A percentile compares a stretch with the other conserved stretches of the same genome.
Evolutionary conservation across 129 eudicot genomes (phyloP).

Genomic region (Artemisia tridentata): DNA sequence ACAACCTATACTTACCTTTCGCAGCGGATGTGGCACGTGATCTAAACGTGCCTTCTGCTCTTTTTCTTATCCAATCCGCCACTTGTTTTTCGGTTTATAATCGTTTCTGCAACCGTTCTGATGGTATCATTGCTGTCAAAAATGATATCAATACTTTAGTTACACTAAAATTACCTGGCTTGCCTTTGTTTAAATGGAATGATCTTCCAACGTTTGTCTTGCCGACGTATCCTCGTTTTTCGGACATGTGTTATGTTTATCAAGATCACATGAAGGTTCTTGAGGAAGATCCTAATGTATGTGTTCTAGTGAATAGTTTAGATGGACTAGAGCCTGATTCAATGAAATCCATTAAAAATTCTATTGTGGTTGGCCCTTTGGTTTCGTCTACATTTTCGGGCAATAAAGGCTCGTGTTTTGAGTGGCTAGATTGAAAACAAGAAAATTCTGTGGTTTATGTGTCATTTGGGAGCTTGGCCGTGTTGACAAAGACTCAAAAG

Average conservation of each 20-base stretch:
- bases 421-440: too few relatives aligned
- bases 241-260: constrained; percentile 23
- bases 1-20: constrained; percentile 47
- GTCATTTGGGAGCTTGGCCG: neutral
- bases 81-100: constrained; percentile 38
- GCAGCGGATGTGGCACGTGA: constrained; percentile 63
- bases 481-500: constrained; percentile 8
- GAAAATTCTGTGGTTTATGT: too few relatives aligned
- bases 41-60: constrained; percentile 47
- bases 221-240: constrained; percentile 18
- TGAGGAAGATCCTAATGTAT: constrained; percentile 1
- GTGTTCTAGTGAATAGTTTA: constrained; percentile 42
- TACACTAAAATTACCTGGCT: constrained; percentile 33
- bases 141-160: constrained; percentile 10
- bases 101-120: constrained; percentile 34
- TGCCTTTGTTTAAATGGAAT: constrained; percentile 34
- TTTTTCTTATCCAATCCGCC: constrained; percentile 52
- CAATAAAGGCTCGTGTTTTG: neutral
- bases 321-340: constrained; percentile 29
- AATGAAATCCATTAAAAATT: too few relatives aligned
- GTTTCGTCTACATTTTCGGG: constrained; percentile 41
- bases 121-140: constrained; percentile 20
- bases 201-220: constrained; percentile 45
- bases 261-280: constrained; percentile 41
- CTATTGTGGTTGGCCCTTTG: constrained; percentile 51